phyloP scores from a whole-genome alignment of 2,329 filamentous ascomycete species.

The Botryotinia calthae region DNA sequence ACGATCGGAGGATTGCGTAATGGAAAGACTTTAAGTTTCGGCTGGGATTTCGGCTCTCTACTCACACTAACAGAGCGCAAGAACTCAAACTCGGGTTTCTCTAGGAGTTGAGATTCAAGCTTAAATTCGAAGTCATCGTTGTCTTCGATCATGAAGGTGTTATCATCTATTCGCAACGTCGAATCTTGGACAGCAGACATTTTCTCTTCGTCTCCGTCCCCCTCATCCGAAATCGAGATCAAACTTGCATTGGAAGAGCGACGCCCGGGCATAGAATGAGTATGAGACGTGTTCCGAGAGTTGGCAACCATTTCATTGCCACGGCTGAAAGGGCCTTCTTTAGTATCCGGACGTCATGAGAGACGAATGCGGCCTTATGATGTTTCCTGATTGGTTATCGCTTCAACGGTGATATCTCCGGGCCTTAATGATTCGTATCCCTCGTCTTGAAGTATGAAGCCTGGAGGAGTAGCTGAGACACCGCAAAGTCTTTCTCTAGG shows the following conservation, averaged over 20 bases:
- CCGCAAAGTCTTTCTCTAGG: not conserved
- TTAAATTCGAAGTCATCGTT: constrained; percentile 16
- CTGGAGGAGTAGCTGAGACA: not conserved
- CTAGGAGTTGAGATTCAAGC: constrained; percentile 4
- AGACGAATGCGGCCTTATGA: no score
- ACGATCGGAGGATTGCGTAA: constrained; percentile 31
- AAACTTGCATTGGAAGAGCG: not conserved
- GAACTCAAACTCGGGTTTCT: constrained; percentile 4
- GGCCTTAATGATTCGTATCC: not conserved
- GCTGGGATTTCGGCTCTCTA: constrained; percentile 7
- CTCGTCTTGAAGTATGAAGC: not conserved
- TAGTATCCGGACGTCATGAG: no score
- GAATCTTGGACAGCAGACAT: not conserved
- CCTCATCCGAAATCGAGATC: not conserved
- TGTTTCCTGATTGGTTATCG: not conserved
- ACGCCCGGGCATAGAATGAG: not conserved
- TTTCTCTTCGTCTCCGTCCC: not conserved
- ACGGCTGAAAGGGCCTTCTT: not conserved
- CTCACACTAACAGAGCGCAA: constrained; percentile 19
- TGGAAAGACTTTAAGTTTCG: constrained; percentile 22
- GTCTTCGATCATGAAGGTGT: constrained; percentile 17
- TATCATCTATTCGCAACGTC: not conserved
- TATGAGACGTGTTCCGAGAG: not conserved
- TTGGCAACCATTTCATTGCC: not conserved
- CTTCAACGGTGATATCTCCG: not conserved